These are phyloP conservation scores for Postia placenta DNA, from an alignment of 768 basidiomycete species.

Conservation along the genomic window DNA sequence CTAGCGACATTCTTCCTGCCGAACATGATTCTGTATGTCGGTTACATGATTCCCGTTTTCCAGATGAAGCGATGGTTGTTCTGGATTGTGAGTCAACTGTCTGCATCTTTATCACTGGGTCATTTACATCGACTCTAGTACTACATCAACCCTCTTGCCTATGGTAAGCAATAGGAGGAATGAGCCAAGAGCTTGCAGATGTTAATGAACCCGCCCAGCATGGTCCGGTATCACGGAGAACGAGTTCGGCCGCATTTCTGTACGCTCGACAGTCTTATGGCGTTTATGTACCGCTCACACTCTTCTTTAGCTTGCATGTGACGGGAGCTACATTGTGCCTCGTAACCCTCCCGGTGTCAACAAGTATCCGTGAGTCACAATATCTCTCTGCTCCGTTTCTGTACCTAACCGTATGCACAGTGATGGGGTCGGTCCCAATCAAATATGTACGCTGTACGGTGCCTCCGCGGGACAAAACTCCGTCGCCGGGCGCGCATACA, in stretches of 20 bases:
- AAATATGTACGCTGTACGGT: constrained; percentile 76
- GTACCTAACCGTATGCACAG: no score
- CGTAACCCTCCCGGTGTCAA: constrained; percentile 49
- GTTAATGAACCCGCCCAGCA: no score
- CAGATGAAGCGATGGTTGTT: constrained; percentile 80
- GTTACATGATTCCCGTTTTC: constrained; percentile 61
- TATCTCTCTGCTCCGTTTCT: no score
- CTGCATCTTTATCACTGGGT: not conserved
- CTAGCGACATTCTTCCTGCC: constrained; percentile 67
- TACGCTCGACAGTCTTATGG: constrained; percentile 27
- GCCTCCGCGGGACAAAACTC: constrained; percentile 45
- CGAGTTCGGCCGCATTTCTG: constrained; percentile 70
- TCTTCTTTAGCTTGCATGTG: constrained; percentile 47
- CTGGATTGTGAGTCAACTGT: constrained; percentile 59
- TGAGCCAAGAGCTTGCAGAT: no score
- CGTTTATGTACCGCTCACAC: constrained; percentile 7
- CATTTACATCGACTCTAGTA: constrained; percentile 34
- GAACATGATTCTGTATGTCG: constrained; percentile 67
- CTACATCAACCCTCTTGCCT: constrained; percentile 75
- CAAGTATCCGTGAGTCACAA: constrained; percentile 57
- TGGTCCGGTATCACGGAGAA: constrained; percentile 82
- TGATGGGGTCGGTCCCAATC: constrained; percentile 52
- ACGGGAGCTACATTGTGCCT: constrained; percentile 60
- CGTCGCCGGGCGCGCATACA: constrained; percentile 58
- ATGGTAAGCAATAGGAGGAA: constrained; percentile 47